Percentiles rank a stretch among this genome's conserved stretches.
Conservation (phyloP, 2,329 filamentous ascomycete species). For the Graphilbum sp. region DNA sequence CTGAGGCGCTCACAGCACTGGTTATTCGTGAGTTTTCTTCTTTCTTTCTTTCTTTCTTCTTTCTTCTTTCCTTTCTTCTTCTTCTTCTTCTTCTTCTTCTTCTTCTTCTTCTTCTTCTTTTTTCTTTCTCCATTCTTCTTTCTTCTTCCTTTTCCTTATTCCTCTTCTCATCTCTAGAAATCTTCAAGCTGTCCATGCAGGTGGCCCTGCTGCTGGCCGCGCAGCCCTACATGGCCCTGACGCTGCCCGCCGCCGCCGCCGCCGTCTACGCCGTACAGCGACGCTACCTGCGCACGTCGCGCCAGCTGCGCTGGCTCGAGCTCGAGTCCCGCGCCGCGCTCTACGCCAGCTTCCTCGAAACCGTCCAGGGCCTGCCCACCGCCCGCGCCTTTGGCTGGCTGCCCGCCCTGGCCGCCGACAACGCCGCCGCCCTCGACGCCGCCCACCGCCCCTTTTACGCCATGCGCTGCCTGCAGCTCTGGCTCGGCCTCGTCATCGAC, state of each 20-base stretch:
- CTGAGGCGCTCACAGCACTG: conserved; percentile 20
- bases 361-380: conserved; percentile 25
- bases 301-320: conserved; percentile 38
- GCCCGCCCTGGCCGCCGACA: conserved; percentile 9
- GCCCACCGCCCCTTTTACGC: conserved; percentile 33
- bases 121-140: conserved; percentile 18
- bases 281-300: conserved; percentile 36
- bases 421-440: conserved; percentile 19
- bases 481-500: conserved; percentile 34
- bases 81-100: no score
- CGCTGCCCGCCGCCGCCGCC: conserved; percentile 26
- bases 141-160: conserved; percentile 8
- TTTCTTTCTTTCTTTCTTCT: no score
- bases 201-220: conserved; percentile 26
- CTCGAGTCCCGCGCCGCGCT: conserved; percentile 35
- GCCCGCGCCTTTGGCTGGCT: conserved; percentile 32
- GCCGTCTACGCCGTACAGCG: conserved; percentile 30
- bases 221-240: conserved; percentile 24
- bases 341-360: conserved; percentile 23
- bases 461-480: conserved; percentile 32
- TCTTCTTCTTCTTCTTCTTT: no score
- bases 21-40: no score
- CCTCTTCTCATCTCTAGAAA: conserved; percentile 11
- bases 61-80: no score
- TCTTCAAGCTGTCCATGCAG: conserved; percentile 25